Conservation (phyloP, 805 yeast genomes). For the Pichia heedii region DNA sequence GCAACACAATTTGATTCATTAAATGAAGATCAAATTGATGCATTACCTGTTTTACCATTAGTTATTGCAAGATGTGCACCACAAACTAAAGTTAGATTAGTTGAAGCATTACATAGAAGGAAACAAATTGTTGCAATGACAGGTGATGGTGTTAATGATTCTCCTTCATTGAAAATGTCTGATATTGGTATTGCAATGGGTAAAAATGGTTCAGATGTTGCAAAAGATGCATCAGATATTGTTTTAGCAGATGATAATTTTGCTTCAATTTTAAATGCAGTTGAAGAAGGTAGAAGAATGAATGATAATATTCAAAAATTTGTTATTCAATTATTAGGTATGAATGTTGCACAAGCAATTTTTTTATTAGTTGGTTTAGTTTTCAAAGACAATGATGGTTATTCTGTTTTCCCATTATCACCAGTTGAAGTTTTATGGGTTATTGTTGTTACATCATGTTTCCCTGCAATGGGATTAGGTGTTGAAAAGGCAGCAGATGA, state of each 20-base stretch:
- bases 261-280: constrained; percentile 68
- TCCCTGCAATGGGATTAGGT: constrained; percentile 81
- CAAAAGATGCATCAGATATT: constrained; percentile 76
- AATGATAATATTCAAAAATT: constrained; percentile 70
- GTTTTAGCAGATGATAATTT: constrained; percentile 70
- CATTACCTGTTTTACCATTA: constrained; percentile 56
- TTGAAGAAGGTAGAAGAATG: constrained; percentile 78
- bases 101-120: constrained; percentile 63
- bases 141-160: constrained; percentile 78
- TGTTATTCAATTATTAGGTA: constrained; percentile 63
- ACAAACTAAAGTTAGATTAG: constrained; percentile 71
- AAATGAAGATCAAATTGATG: constrained; percentile 52
- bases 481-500: constrained; percentile 57
- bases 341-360: constrained; percentile 63
- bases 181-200: constrained; percentile 87
- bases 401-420: constrained; percentile 73
- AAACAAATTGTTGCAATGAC: constrained; percentile 68
- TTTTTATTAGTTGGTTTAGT: constrained; percentile 65
- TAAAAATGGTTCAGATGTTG: constrained; percentile 71
- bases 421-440: constrained; percentile 79
- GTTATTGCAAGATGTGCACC: constrained; percentile 83
- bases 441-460: constrained; percentile 68
- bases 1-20: constrained; percentile 63
- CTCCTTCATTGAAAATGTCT: constrained; percentile 66
- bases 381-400: constrained; percentile 50